These are phyloP conservation scores for Barnettozyma vustinii DNA, from an alignment of 805 yeast genomes.

Conservation along the genomic window DNA sequence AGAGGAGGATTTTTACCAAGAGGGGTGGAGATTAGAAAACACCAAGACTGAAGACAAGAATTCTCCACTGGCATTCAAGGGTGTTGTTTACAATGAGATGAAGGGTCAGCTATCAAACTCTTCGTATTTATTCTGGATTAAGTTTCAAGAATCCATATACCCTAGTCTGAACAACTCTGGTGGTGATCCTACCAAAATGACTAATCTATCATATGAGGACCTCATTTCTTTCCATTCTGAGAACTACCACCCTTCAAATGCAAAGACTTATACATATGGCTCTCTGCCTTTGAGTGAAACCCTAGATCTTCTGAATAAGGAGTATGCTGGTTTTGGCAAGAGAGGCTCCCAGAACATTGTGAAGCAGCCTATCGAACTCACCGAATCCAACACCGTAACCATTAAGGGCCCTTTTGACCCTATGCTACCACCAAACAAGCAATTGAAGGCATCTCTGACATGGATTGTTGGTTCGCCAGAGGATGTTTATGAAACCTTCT, in stretches of 20 bases:
- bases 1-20: slow-evolving; percentile 82
- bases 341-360: slow-evolving; percentile 32
- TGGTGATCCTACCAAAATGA: slow-evolving; percentile 84
- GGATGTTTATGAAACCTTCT: slow-evolving; percentile 63
- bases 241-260: slow-evolving; percentile 87
- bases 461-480: slow-evolving; percentile 80
- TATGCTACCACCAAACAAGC: slow-evolving; percentile 58
- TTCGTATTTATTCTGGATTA: slow-evolving; percentile 77
- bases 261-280: slow-evolving; percentile 86
- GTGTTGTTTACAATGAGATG: slow-evolving; percentile 98
- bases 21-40: slow-evolving; percentile 95
- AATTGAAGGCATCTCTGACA: slow-evolving; percentile 75
- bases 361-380: slow-evolving; percentile 28
- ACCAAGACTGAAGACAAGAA: slow-evolving; percentile 48
- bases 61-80: slow-evolving; percentile 73
- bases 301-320: slow-evolving; percentile 47
- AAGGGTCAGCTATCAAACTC: slow-evolving; percentile 94
- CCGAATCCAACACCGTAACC: slow-evolving; percentile 29
- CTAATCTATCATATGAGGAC: slow-evolving; percentile 68
- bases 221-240: slow-evolving; percentile 67
- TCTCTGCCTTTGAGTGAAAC: slow-evolving; percentile 59
- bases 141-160: slow-evolving; percentile 76
- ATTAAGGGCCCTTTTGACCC: slow-evolving; percentile 81
- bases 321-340: slow-evolving; percentile 49
- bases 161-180: slow-evolving; percentile 88